Evolutionary conservation across 306 rosid species (phyloP), one percentile per base, ranked within the genome.

Genomic region (Rubus parviflorus): DNA sequence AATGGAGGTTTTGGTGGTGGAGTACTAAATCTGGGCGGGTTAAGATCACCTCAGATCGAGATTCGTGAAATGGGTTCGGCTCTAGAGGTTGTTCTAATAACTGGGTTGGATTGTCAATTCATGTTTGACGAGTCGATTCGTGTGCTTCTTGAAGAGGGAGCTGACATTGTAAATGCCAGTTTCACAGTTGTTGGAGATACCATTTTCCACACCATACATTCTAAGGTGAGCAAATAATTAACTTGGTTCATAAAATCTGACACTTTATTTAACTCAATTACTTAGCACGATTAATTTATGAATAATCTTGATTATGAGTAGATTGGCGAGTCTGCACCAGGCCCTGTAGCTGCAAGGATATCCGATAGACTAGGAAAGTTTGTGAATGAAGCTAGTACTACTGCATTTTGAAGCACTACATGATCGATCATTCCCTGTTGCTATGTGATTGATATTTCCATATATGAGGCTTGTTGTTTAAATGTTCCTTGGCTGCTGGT

Each of bases 121-220:
- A 79, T 89, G 75, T 90, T 92, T 71, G 56, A 57, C 17, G 89
- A 85, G 45, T 67, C 87, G 11, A 64, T 92, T 79, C 87, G 90
- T 1, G 56, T 87, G 62, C 88, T 92, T 75, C 83, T 76, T 8
- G 88, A 92, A 81, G 91, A 87, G 68, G 91, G 89, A 77, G 87
- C 87, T 8, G 92, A 89, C 76, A 68, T 90, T 83, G 84, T 90
- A 25, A 83, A 77, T 76, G 92, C 96, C 64, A 85, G 81, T 69
- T 90, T 85, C 75, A 80, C 84, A 7, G 85, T 81, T 65, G 78
- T 72, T 51, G 68, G 69, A 68, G 88, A 88, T 70, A 63, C 73
- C 16, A 75, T 82, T 64, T 87, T 87, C 73, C 92, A 92, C 75
- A 83, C 86, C 7, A 87, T 90, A 56, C 94, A 89, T 65, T 86